These are phyloP conservation scores for Glaciozyma martinii DNA, from an alignment of 768 basidiomycete species.

Conservation along the genomic window DNA sequence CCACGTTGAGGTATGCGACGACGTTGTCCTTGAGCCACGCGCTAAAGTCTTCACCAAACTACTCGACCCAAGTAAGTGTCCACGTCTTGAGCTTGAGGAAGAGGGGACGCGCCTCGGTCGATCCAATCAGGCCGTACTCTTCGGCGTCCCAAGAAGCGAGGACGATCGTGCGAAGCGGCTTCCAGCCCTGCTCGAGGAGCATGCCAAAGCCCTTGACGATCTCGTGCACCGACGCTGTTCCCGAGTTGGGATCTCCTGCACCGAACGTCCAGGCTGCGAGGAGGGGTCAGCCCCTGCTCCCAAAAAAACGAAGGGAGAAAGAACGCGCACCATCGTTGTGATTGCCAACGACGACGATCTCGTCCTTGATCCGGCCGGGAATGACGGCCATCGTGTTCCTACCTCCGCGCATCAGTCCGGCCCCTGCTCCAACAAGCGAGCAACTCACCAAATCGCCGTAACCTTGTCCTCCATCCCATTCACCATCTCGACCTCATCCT, in stretches of 20 bases:
- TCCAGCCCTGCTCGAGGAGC: conserved; percentile 66
- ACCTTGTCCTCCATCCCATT: conserved; percentile 72
- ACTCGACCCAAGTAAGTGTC: not conserved
- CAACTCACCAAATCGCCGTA: conserved; percentile 60
- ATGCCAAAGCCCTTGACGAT: conserved; percentile 64
- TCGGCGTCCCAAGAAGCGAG: conserved; percentile 71
- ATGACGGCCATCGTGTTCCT: conserved; percentile 73
- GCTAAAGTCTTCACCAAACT: conserved; percentile 81
- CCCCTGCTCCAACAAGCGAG: not conserved
- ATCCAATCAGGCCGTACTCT: conserved; percentile 64
- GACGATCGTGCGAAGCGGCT: conserved; percentile 64
- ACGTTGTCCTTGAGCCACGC: conserved; percentile 69
- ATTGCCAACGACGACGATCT: conserved; percentile 76
- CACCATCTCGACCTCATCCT: conserved; percentile 48
- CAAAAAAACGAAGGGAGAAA: too few species aligned
- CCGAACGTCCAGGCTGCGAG: conserved; percentile 45
- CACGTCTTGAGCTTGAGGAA: not conserved
- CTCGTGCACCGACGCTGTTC: conserved; percentile 69
- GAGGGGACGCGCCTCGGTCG: conserved; percentile 52
- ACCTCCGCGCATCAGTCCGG: not conserved
- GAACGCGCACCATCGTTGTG: conserved; percentile 75
- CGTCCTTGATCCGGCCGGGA: conserved; percentile 72
- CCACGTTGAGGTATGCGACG: conserved; percentile 78
- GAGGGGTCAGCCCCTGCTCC: not conserved
- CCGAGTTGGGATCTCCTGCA: conserved; percentile 67